Base-by-base conservation (phyloP, 1,284 basidiomycete species). In the Cerrena zonata region DNA sequence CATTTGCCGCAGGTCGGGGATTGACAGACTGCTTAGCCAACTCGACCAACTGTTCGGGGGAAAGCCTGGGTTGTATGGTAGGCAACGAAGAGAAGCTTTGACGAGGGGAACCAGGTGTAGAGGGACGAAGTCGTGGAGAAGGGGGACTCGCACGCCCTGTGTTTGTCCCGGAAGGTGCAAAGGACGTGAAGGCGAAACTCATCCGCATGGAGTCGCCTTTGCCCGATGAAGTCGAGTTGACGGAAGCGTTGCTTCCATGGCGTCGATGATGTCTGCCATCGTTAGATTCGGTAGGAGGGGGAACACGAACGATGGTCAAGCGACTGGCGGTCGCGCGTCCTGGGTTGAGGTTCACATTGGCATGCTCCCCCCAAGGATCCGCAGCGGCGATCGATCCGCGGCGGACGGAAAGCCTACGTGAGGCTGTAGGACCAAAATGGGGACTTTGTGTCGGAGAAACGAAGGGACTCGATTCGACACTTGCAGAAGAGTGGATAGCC, bases 261-360 rank as follows among this genome's bases (percentile, higher is more conserved):
- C 68, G 65, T 34, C 65, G 55, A 51, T 66, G 65, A 39, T 57
- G 58, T 24, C 59, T 53, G 23, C 55, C 52, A 39, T 61, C 64
- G 36, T 62, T 60, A 46, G 63, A 56, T 22, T 64, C 60, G 19
- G 53, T 46, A 50, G 41, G 65, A 50, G 54, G 69, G 38, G 69
- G 69, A 43, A 88, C 80, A 50, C 83, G 81, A 39, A 89, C 82
- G 67, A 90, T 88, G 47, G 85, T 88, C 41, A 90, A 74, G 2
- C 73, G 80, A 63, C 81, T 86, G 26, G 79, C 78, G 0, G 79
- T 76, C 2, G 77, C 70, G 53, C 81, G 68, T 47, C 69, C 67
- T 4, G 79, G 76, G 62, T 80, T 73, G 52, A 74, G 62, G 61
- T 82, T 82, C 42, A 79, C 60, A 5, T 68, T 60, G 11, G 73